These are phyloP conservation scores for Arabidopsis lyrata DNA, from an alignment of 441 rosid genomes.

Conservation along the genomic window DNA sequence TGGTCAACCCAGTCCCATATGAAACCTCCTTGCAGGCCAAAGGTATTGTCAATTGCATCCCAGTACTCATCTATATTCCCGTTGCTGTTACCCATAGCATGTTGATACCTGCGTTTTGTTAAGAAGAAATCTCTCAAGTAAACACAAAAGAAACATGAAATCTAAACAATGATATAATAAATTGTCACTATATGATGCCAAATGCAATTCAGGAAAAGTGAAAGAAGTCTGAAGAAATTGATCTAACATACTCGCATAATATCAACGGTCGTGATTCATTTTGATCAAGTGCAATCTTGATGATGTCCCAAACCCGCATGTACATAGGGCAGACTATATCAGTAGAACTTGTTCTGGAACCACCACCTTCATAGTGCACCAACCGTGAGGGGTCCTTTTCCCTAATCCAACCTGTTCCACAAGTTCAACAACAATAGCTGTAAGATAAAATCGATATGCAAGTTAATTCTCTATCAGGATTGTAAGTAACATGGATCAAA, in stretches of 20 bases:
- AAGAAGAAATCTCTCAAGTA: conserved; percentile 33
- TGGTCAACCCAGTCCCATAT: conserved; percentile 99
- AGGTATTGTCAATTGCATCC: conserved; percentile 92
- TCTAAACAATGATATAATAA: conserved; percentile 23
- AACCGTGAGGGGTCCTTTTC: conserved; percentile 84
- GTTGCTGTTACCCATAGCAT: conserved; percentile 97
- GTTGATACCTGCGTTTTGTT: conserved; percentile 79
- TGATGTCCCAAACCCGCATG: conserved; percentile 98
- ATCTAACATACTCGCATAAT: conserved; percentile 88
- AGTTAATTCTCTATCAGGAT: conserved; percentile 12
- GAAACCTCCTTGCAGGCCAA: conserved; percentile 99
- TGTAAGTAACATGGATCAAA: conserved; percentile 7
- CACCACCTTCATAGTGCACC: conserved; percentile 98
- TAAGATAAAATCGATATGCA: conserved; percentile 27
- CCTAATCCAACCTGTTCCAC: conserved; percentile 83
- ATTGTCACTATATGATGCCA: conserved; percentile 27
- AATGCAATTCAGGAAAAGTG: conserved; percentile 23
- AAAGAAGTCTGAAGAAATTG: conserved; percentile 29
- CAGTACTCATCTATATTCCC: conserved; percentile 92
- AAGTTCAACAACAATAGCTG: conserved; percentile 36
- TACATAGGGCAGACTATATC: conserved; percentile 98
- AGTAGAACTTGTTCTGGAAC: conserved; percentile 90
- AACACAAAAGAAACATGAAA: conserved; percentile 27
- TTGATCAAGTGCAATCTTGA: conserved; percentile 90
- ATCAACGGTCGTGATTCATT: conserved; percentile 93